A percentile compares a stretch with the other conserved stretches of the same genome.
Evolutionary conservation across 495 filamentous ascomycete genomes (phyloP).

Genomic region (Hapsidospora chrysogenum): DNA sequence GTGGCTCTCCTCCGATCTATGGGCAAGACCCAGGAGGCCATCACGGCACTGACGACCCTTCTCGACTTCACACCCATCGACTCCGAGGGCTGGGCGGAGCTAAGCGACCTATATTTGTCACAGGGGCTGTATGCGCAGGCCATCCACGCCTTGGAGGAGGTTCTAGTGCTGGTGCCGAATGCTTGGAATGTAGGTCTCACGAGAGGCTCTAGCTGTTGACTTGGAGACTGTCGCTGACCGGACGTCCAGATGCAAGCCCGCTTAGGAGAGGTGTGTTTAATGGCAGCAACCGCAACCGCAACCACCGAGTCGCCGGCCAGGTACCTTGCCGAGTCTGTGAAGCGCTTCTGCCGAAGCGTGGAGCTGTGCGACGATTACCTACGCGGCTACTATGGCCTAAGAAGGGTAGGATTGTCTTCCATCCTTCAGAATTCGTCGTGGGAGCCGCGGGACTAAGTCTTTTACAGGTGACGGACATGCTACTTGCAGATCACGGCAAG

Average conservation of each 20-base stretch:
- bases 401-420: conserved; percentile 40
- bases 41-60: conserved; percentile 51
- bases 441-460: no score
- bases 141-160: conserved; percentile 80
- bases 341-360: conserved; percentile 74
- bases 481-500: conserved; percentile 18
- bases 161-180: conserved; percentile 73
- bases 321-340: conserved; percentile 50
- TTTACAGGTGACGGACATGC: conserved; percentile 20
- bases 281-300: conserved; percentile 40
- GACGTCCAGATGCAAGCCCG: conserved; percentile 60
- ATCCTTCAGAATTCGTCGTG: no score
- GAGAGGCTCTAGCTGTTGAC: conserved; percentile 1
- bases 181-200: conserved; percentile 70
- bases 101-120: conserved; percentile 66
- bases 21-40: conserved; percentile 50
- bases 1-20: conserved; percentile 65
- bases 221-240: conserved; percentile 3
- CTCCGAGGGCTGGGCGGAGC: conserved; percentile 85
- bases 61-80: conserved; percentile 78
- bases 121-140: conserved; percentile 68
- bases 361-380: conserved; percentile 90
- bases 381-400: conserved; percentile 81
- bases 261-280: conserved; percentile 66
- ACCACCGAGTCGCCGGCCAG: conserved; percentile 26